Base-by-base conservation (phyloP, 441 rosid species). In the Pelargonium fulgidum region DNA sequence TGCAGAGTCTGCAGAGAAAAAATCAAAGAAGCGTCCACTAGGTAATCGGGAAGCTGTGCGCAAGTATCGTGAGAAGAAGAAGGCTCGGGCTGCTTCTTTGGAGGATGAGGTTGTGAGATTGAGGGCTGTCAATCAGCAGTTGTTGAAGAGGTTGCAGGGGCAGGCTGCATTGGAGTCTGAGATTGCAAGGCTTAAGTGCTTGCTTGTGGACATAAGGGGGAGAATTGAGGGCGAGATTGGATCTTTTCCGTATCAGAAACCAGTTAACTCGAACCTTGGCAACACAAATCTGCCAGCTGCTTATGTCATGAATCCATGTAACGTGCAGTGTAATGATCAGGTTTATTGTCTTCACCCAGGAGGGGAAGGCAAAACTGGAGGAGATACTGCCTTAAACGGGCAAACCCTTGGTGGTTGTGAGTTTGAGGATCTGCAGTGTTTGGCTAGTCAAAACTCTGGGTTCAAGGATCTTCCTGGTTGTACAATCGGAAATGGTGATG, bases 211-310 rank as follows among this genome's bases (percentile, higher is more conserved):
- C 70, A 81, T 93, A 19, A 81, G 95, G 59, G 99, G 97, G 33
- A 85, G 99, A 75, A 93, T 93, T 3, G 99, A 93, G 73, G 99
- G 99, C 66, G 99, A 91, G 80, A 88, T 93, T 73, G 99, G 99
- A 29, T 74, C 92, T 29, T 93, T 91, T 77, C 99, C 99, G 16
- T 91, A 93, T 75, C 96, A 89, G 81, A 93, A 92, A 73, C 71
- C 87, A 0, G 67, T 76, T 62, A 79, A 75, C 62, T 69, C 81
- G 45, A 84, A 80, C 70, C 41, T 84, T 73, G 76, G 81, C 0
- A 78, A 68, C 70, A 20, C 80, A 41, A 84, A 71, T 68, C 3
- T 71, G 44, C 75, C 77, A 45, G 80, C 82, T 73, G 81, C 89
- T 1, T 83, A 83, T 65, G 79, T 88, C 85, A 78, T 89, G 90